These are phyloP conservation scores for Russula lepida DNA, from an alignment of 768 basidiomycete genomes.

Conservation along the genomic window DNA sequence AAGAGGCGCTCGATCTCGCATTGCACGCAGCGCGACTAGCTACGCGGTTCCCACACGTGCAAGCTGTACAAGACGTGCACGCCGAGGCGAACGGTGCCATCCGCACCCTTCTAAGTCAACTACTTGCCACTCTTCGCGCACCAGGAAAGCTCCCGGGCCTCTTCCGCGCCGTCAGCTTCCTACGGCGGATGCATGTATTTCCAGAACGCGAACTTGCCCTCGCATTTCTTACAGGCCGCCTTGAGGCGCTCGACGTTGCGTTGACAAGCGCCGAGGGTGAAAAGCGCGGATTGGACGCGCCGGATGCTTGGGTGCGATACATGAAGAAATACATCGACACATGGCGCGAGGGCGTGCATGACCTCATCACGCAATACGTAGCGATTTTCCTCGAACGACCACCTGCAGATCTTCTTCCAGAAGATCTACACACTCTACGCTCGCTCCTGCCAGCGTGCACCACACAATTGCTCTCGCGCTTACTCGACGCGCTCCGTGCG, in stretches of 20 bases:
- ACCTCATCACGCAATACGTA: constrained; percentile 82
- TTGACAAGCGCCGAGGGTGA: constrained; percentile 44
- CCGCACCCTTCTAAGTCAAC: constrained; percentile 61
- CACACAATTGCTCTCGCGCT: constrained; percentile 50
- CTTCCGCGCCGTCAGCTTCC: constrained; percentile 84
- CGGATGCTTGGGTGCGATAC: constrained; percentile 67
- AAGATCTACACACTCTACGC: constrained; percentile 34
- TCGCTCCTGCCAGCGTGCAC: constrained; percentile 58
- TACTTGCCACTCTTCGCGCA: constrained; percentile 71
- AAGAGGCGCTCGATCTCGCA: constrained; percentile 82
- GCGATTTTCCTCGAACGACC: constrained; percentile 80
- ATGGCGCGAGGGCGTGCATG: constrained; percentile 89
- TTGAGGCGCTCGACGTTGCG: constrained; percentile 50
- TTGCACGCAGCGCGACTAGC: constrained; percentile 50
- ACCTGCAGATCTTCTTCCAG: constrained; percentile 25
- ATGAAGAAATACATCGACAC: constrained; percentile 82
- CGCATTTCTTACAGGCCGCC: constrained; percentile 71
- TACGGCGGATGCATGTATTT: constrained; percentile 74
- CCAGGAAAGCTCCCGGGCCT: constrained; percentile 82
- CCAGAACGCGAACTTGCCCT: constrained; percentile 70
- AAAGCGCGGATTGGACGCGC: constrained; percentile 31
- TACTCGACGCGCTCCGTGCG: constrained; percentile 56
- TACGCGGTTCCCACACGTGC: constrained; percentile 35
- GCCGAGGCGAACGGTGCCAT: constrained; percentile 61
- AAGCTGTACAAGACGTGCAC: constrained; percentile 52